A percentile compares a stretch with the other conserved stretches of the same genome.
These are phyloP conservation scores for Asclepias syriaca DNA, from an alignment of 257 asterid genomes.

Conservation along the genomic window DNA sequence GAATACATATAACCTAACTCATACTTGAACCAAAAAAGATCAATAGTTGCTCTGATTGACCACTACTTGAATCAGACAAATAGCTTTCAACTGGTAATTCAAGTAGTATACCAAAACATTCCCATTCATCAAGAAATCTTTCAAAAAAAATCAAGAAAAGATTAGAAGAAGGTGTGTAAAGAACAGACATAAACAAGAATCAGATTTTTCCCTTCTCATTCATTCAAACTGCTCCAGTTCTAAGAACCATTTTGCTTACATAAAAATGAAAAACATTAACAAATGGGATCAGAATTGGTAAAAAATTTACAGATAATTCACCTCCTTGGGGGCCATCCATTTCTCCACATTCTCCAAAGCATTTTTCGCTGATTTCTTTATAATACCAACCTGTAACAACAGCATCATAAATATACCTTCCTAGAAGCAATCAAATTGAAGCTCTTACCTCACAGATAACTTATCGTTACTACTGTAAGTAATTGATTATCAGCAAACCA, in stretches of 20 bases:
- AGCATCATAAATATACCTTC: neutral
- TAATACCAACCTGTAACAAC: slow-evolving; percentile 61
- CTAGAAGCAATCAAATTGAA: neutral
- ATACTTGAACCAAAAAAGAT: neutral
- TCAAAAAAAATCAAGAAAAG: too few species aligned
- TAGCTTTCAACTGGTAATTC: neutral
- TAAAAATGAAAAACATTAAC: neutral
- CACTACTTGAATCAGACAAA: neutral
- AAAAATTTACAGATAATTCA: slow-evolving; percentile 6
- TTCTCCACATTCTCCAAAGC: slow-evolving; percentile 44
- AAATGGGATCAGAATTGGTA: neutral
- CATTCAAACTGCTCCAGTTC: neutral
- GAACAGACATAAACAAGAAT: too few species aligned
- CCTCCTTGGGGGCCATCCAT: slow-evolving; percentile 93
- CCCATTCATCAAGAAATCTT: too few species aligned
- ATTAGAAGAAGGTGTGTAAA: too few species aligned
- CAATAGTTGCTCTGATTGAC: neutral
- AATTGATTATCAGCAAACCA: neutral
- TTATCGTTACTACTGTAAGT: neutral
- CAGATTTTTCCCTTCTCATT: too few species aligned
- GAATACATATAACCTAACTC: neutral
- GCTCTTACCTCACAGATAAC: neutral
- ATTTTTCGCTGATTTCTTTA: slow-evolving; percentile 56
- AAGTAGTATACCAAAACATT: too few species aligned
- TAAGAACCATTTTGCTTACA: neutral